These are phyloP conservation scores for Pulveroboletus sp. DNA, from an alignment of 768 basidiomycete genomes.

Conservation along the genomic window DNA sequence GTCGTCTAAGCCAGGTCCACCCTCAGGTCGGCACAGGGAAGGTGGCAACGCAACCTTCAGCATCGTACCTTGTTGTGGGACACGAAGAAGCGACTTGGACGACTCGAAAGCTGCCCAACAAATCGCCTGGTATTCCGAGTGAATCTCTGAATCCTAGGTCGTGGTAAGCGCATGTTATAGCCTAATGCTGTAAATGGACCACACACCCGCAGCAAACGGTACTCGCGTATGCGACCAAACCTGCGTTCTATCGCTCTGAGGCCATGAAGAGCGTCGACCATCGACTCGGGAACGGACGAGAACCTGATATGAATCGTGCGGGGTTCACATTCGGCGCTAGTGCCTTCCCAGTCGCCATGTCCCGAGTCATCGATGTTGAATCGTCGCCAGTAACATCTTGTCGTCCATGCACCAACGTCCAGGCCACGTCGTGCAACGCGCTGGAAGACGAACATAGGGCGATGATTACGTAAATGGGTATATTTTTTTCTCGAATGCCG, in stretches of 20 bases:
- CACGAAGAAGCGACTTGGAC: conserved; percentile 35
- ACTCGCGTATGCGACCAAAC: conserved; percentile 48
- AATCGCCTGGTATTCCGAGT: conserved; percentile 39
- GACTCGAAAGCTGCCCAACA: conserved; percentile 46
- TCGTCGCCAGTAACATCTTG: conserved; percentile 3
- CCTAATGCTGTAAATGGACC: too few species aligned
- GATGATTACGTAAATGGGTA: too few species aligned
- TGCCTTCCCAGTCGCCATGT: conserved; percentile 15
- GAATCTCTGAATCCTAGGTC: conserved; percentile 45
- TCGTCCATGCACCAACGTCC: conserved; percentile 1
- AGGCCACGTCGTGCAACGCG: conserved; percentile 4
- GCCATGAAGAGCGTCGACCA: conserved; percentile 49
- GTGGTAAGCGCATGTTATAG: not conserved
- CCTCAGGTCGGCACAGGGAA: conserved; percentile 17
- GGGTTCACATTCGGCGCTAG: conserved; percentile 4
- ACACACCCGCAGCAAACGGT: conserved; percentile 40
- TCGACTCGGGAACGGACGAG: conserved; percentile 39
- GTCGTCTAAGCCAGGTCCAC: conserved; percentile 34
- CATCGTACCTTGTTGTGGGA: conserved; percentile 31
- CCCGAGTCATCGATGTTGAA: conserved; percentile 25
- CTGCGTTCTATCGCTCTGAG: conserved; percentile 53
- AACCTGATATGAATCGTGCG: conserved; percentile 39
- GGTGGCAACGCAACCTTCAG: conserved; percentile 32
- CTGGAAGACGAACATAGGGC: conserved; percentile 21
- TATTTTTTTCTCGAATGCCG: too few species aligned